Evolutionary conservation across 106 monocot species (phyloP), one percentile per base, ranked within the genome.

Genomic region (Dioscorea dumetorum): DNA sequence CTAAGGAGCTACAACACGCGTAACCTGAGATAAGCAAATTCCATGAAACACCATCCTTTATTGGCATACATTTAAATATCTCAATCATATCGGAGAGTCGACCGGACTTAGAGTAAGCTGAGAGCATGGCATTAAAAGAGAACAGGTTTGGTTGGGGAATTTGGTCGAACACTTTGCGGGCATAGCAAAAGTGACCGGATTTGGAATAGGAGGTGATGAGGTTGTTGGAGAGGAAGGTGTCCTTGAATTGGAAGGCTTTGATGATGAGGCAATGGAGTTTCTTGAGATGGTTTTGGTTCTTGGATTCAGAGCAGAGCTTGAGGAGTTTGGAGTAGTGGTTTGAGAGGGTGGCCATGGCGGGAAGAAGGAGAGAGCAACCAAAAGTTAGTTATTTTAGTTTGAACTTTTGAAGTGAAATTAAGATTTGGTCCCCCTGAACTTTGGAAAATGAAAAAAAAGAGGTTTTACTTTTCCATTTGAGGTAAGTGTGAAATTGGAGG

Each of bases 51-150:
- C 24, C 66, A 56, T 84, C 94, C 6, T 51, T 74, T 0, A 18
- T n/a, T 4, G 90, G 79, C 86, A 94, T 84, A 2, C 68, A 63
- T 5, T 35, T 18, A 63, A 94, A 94, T 22, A 84, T 62, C 0
- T 15, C 10, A 21, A 67, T 58, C 87, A 90, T 87, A 2, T 84
- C 70, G 4, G 59, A 28, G 63, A 87, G 19, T 18, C 18, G 10
- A 1, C 73, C 68, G 13, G 78, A 78, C 68, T 83, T 80, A 64
- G 86, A 73, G 53, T 71, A 78, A 31, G 74, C 80, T 8, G 90
- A 80, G 78, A 94, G 85, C 57, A 90, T 60, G 63, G 82, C 77
- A 60, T 86, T 94, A 81, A 78, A 84, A 18, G 90, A 85, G 74
- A 85, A 84, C 64, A 72, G 50, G 70, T 90, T 90, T 24, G 76